phyloP scores from a whole-genome alignment of 1,284 basidiomycete genomes.

The Cryptococcus depauperatus region DNA sequence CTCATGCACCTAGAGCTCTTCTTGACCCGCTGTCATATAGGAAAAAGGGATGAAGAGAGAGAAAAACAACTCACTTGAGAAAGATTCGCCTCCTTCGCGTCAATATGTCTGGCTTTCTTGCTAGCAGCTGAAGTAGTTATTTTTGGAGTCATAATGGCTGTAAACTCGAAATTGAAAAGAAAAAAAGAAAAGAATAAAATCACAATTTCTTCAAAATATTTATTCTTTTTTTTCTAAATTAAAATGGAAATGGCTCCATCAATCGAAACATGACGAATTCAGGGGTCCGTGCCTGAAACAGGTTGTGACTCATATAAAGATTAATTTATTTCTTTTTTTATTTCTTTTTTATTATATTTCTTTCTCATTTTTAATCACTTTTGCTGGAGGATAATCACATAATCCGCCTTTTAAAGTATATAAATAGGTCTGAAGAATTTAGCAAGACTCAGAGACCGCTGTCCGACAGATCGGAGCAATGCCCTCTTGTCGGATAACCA shows the following conservation, averaged over 20 bases:
- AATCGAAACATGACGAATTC: neutral
- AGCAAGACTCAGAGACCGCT: too few relatives aligned
- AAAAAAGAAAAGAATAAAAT: neutral
- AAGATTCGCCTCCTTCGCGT: slow-evolving; percentile 11
- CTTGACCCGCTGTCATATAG: too few relatives aligned
- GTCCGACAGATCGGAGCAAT: too few relatives aligned
- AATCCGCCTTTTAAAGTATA: too few relatives aligned
- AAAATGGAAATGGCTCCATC: neutral
- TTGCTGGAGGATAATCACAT: too few relatives aligned
- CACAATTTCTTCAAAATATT: neutral
- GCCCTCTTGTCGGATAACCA: slow-evolving; percentile 39
- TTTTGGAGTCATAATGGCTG: slow-evolving; percentile 1
- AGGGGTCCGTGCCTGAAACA: neutral
- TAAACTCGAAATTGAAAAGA: neutral
- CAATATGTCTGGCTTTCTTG: slow-evolving; percentile 2
- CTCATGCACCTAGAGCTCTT: too few relatives aligned
- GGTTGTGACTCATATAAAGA: too few relatives aligned
- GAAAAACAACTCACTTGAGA: slow-evolving; percentile 9
- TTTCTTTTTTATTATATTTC: too few relatives aligned
- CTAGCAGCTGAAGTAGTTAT: neutral
- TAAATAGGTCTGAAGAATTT: too few relatives aligned
- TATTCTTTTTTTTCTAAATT: too few relatives aligned
- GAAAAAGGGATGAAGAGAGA: neutral
- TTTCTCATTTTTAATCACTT: too few relatives aligned
- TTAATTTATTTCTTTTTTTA: too few relatives aligned